Percentiles rank a stretch among this genome's conserved stretches.
phyloP scores from a whole-genome alignment of 257 asterid species.

The Linaria vulgaris region DNA sequence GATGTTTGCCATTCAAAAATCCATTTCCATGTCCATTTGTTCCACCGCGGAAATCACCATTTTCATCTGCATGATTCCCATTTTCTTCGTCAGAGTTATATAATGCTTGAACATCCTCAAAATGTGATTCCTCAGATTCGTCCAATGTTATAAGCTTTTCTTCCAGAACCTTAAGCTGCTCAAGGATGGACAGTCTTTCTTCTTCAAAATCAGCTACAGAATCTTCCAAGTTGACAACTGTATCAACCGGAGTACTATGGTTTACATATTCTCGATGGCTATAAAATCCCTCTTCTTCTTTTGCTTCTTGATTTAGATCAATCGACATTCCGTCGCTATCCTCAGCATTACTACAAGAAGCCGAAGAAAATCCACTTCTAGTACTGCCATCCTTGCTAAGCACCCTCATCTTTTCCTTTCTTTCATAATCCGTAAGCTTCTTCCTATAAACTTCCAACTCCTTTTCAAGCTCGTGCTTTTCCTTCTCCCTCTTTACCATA shows the following conservation, averaged over 20 bases:
- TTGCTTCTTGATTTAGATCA: constrained; percentile 68
- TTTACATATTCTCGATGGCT: constrained; percentile 37
- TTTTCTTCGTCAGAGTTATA: constrained; percentile 30
- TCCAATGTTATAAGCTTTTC: constrained; percentile 71
- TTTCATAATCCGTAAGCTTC: constrained; percentile 64
- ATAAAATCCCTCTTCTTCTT: constrained; percentile 53
- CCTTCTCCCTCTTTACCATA: constrained; percentile 92
- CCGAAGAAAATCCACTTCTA: constrained; percentile 67
- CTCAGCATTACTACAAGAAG: constrained; percentile 77
- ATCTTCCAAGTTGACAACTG: constrained; percentile 68
- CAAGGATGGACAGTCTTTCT: constrained; percentile 80
- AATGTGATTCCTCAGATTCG: constrained; percentile 42
- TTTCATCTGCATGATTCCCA: constrained; percentile 29
- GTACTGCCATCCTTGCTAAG: constrained; percentile 59
- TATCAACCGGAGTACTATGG: constrained; percentile 59
- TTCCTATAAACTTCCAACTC: constrained; percentile 60
- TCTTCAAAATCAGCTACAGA: constrained; percentile 88
- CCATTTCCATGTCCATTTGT: constrained; percentile 57
- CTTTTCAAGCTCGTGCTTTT: constrained; percentile 76
- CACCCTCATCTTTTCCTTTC: constrained; percentile 52
- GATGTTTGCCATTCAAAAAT: constrained; percentile 43
- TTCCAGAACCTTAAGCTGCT: constrained; percentile 80
- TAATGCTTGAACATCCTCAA: constrained; percentile 45
- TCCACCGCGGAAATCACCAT: constrained; percentile 31
- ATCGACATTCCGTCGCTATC: constrained; percentile 78